Evolutionary conservation across 1,139 yeast genomes (phyloP), one percentile per base, ranked within the genome.

Genomic region (Magnusiomyces sp.): DNA sequence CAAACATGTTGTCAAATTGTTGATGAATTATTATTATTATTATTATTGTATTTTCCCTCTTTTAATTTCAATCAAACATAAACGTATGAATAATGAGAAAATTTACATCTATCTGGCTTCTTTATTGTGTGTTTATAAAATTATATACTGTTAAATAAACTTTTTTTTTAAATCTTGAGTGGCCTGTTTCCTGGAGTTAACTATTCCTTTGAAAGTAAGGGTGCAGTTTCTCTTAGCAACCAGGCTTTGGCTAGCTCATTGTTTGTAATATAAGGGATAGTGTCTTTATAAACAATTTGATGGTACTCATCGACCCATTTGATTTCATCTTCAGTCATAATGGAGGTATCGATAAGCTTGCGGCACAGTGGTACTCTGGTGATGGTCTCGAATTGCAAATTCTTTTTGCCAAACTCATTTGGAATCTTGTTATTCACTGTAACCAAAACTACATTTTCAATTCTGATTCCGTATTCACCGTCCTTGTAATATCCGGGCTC

Each of bases 401-500:
- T 92, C 53, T 72, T 69, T 59, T 75, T 76, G 47, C 79, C 86
- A 50, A 75, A 80, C 61, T 65, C 68, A 56, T 61, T 55, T 36
- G 59, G 59, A 13, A 29, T 38, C 39, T 72, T 69, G 23, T 74
- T 72, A 50, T 73, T 70, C 50, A 76, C 79, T 58, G 73, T 74
- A 40, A 81, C 83, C 47, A 76, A 79, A 67, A 85, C 73, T 61
- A 88, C 67, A 62, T 86, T 88, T 66, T 94, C 99, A 56, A 92
- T 83, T 62, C 99, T 79, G 54, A 92, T 85, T 53, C 99, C 99
- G 65, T 84, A 94, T 55, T 83, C 83, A 14, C 94, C 96, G 55
- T 86, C 95, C 65, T 88, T 87, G 65, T 94, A 94, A 67, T 73
- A 92, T 0, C 99, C 98, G 1, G 99, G 99, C 68, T 94, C 99